Percentiles rank a stretch among this genome's conserved stretches.
Evolutionary conservation across 495 filamentous ascomycete species (phyloP).

Genomic region (Penicillium pancosmium): DNA sequence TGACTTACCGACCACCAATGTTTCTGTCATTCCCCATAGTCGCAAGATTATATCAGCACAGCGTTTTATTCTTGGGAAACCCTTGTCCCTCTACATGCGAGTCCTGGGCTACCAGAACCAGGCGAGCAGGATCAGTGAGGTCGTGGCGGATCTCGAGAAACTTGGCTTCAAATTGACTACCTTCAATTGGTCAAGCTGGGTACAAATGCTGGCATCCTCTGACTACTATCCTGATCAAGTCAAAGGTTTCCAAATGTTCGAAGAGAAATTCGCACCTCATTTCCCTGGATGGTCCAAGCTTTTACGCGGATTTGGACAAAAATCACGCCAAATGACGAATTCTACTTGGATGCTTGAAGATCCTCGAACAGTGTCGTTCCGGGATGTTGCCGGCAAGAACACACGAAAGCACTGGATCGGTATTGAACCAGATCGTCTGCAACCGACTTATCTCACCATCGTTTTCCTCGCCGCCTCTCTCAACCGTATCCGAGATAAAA

Average conservation of each 20-base stretch:
- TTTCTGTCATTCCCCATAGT: not conserved
- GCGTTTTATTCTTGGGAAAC: slow-evolving; percentile 58
- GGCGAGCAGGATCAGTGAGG: slow-evolving; percentile 44
- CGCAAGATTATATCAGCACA: slow-evolving; percentile 50
- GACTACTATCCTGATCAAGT: slow-evolving; percentile 32
- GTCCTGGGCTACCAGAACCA: slow-evolving; percentile 53
- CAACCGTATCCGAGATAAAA: slow-evolving; percentile 42
- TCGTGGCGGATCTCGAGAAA: slow-evolving; percentile 53
- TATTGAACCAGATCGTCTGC: slow-evolving; percentile 42
- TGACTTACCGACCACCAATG: not conserved
- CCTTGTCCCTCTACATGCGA: slow-evolving; percentile 63
- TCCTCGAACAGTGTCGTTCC: slow-evolving; percentile 20
- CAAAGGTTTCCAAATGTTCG: slow-evolving; percentile 68
- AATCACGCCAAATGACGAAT: slow-evolving; percentile 31
- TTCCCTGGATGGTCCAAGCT: slow-evolving; percentile 70
- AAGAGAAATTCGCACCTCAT: slow-evolving; percentile 70
- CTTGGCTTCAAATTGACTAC: slow-evolving; percentile 69
- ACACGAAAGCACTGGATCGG: slow-evolving; percentile 38
- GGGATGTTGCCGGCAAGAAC: slow-evolving; percentile 32
- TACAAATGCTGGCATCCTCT: slow-evolving; percentile 52
- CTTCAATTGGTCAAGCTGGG: slow-evolving; percentile 54
- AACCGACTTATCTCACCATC: slow-evolving; percentile 57
- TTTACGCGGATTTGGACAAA: slow-evolving; percentile 33
- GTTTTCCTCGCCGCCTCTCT: slow-evolving; percentile 55
- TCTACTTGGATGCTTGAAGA: slow-evolving; percentile 32